A percentile compares a stretch with the other conserved stretches of the same genome.
These are phyloP conservation scores for Lactarius hengduanensis DNA, from an alignment of 768 basidiomycete genomes.

Conservation along the genomic window DNA sequence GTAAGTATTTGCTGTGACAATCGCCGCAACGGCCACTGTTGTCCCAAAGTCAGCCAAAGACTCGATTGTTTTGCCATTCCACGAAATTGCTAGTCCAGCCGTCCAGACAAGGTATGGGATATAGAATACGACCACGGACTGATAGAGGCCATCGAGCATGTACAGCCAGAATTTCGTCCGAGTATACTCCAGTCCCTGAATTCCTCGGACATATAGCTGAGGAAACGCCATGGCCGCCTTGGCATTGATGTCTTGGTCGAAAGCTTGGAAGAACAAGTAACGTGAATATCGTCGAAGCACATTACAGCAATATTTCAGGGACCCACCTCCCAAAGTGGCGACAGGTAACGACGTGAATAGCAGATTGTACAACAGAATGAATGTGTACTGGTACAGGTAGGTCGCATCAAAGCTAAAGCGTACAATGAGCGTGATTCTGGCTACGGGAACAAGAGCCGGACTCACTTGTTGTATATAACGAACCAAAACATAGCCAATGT, in stretches of 20 bases:
- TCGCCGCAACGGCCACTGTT: constrained; percentile 83
- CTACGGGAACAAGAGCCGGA: constrained; percentile 21
- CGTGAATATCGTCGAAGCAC: constrained; percentile 9
- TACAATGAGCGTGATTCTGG: constrained; percentile 26
- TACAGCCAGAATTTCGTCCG: constrained; percentile 90
- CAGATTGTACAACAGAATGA: constrained; percentile 88
- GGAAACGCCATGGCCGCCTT: constrained; percentile 89
- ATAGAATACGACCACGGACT: constrained; percentile 84
- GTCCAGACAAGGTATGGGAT: constrained; percentile 78
- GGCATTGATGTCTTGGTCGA: constrained; percentile 94
- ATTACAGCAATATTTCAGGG: background rate
- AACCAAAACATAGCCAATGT: constrained; percentile 95
- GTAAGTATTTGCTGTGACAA: constrained; percentile 84
- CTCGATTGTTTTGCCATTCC: constrained; percentile 78
- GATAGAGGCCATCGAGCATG: constrained; percentile 93
- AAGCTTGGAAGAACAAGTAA: constrained; percentile 48
- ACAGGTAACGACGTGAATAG: constrained; percentile 94
- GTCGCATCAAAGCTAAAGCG: constrained; percentile 81
- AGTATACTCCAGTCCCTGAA: constrained; percentile 91
- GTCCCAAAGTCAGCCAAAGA: constrained; percentile 89
- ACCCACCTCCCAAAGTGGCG: constrained; percentile 79
- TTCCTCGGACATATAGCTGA: constrained; percentile 93
- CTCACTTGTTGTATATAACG: constrained; percentile 81
- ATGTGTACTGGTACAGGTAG: constrained; percentile 93
- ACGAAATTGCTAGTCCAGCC: constrained; percentile 60